Percentiles rank a stretch among this genome's conserved stretches.
Conservation (phyloP, 306 rosid genomes). For the Cucumis cinereus region DNA sequence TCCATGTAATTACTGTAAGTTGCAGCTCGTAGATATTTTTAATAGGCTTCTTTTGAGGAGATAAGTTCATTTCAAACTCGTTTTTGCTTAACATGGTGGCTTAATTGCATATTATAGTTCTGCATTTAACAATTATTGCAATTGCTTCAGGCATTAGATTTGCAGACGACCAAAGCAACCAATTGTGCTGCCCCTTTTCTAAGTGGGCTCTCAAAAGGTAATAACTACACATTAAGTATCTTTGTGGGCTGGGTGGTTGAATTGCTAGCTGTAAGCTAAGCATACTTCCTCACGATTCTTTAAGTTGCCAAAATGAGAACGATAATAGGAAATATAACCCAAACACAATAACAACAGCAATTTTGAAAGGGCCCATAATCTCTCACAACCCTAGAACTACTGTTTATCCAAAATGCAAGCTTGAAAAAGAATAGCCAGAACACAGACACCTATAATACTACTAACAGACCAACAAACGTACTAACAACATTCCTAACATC, state of each 20-base stretch:
- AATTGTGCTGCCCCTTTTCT: conserved; percentile 44
- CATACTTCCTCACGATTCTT: no score
- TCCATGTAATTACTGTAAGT: background rate
- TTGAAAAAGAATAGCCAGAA: no score
- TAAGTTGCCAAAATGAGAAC: no score
- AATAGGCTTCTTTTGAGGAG: background rate
- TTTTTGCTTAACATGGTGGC: background rate
- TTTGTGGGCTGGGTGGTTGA: background rate
- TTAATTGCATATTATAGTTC: conserved; percentile 19
- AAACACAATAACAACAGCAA: no score
- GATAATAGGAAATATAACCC: no score
- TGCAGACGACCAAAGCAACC: conserved; percentile 24
- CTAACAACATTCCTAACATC: no score
- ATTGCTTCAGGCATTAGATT: conserved; percentile 52
- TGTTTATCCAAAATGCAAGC: no score
- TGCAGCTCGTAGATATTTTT: background rate
- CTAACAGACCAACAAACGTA: no score
- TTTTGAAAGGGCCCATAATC: no score
- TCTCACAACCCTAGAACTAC: no score
- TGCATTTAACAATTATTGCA: conserved; percentile 19
- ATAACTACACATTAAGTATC: background rate
- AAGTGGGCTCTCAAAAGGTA: conserved; percentile 64
- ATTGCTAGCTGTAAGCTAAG: background rate
- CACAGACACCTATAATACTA: no score
- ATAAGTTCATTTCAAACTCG: background rate